Evolutionary conservation across 805 yeast species (phyloP).

Genomic region (Candida incommunis): DNA sequence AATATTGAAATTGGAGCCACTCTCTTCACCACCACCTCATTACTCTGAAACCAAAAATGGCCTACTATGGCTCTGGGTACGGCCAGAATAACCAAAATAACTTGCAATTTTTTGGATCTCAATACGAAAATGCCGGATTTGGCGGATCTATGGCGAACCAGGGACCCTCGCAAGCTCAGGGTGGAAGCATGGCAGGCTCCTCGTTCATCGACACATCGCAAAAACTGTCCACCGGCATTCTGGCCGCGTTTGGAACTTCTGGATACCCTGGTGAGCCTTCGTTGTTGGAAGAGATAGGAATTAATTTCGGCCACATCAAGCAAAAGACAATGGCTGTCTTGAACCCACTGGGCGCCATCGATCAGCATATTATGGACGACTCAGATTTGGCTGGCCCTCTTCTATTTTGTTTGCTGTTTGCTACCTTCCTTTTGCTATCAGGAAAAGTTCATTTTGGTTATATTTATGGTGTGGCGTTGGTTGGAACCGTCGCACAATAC

Average conservation of each 20-base stretch:
- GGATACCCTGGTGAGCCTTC: slow-evolving; percentile 97
- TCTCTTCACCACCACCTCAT: background rate
- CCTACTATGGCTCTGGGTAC: background rate
- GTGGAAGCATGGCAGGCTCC: background rate
- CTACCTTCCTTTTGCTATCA: slow-evolving; percentile 60
- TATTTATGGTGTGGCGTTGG: slow-evolving; percentile 87
- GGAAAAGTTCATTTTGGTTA: slow-evolving; percentile 97
- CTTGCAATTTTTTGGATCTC: background rate
- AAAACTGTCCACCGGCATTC: slow-evolving; percentile 53
- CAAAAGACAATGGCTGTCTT: slow-evolving; percentile 72
- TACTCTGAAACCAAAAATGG: background rate
- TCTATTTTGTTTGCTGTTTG: slow-evolving; percentile 75
- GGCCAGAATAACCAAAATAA: background rate
- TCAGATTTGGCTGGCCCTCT: slow-evolving; percentile 93
- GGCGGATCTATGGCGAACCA: slow-evolving; percentile 1
- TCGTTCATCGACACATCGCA: slow-evolving; percentile 5
- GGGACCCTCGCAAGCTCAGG: background rate
- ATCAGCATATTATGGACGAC: slow-evolving; percentile 70
- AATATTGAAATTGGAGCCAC: no score
- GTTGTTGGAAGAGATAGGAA: slow-evolving; percentile 80
- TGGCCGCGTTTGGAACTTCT: slow-evolving; percentile 84
- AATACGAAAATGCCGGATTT: background rate
- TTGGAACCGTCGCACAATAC: slow-evolving; percentile 80
- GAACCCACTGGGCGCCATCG: slow-evolving; percentile 54
- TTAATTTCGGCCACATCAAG: slow-evolving; percentile 78